These are phyloP conservation scores for Globisporangium megalacanthum DNA, from an alignment of 352 stramenopile species.

Conservation along the genomic window DNA sequence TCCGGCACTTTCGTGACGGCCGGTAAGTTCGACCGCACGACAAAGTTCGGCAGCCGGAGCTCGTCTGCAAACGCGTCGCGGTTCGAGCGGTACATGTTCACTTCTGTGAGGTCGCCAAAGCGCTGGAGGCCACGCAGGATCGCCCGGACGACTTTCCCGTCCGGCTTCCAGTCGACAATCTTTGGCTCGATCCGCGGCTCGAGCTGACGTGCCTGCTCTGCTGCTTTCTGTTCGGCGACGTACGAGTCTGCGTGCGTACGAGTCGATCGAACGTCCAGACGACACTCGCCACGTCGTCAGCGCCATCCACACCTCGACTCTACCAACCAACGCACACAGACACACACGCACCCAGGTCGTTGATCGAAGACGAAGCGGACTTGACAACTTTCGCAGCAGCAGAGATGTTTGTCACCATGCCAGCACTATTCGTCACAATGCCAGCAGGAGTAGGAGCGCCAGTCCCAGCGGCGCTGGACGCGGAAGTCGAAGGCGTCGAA, in stretches of 20 bases:
- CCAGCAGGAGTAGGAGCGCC: constrained; percentile 9
- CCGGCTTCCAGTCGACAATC: constrained; percentile 34
- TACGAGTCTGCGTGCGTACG: constrained; percentile 12
- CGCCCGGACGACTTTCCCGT: constrained; percentile 66
- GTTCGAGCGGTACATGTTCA: constrained; percentile 38
- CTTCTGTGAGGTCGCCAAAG: constrained; percentile 76
- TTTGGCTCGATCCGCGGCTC: constrained; percentile 39
- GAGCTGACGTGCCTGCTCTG: constrained; percentile 27
- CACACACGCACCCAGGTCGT: constrained; percentile 17
- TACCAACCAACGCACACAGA: background rate
- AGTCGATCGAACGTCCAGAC: background rate
- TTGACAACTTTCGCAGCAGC: constrained; percentile 44
- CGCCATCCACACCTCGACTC: no score
- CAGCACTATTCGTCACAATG: background rate
- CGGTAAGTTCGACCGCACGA: constrained; percentile 57
- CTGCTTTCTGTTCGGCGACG: constrained; percentile 19
- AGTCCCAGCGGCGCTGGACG: background rate
- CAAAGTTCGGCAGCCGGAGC: constrained; percentile 71
- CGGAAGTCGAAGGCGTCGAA: background rate
- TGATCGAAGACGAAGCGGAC: constrained; percentile 12
- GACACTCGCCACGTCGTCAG: background rate
- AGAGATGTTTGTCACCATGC: constrained; percentile 57
- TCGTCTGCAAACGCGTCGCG: constrained; percentile 66
- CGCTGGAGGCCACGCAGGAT: constrained; percentile 66
- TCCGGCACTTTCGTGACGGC: constrained; percentile 47